Evolutionary conservation across 768 basidiomycete genomes (phyloP), one percentile per base, ranked within the genome.

Genomic region (Clathrus columnatus): DNA sequence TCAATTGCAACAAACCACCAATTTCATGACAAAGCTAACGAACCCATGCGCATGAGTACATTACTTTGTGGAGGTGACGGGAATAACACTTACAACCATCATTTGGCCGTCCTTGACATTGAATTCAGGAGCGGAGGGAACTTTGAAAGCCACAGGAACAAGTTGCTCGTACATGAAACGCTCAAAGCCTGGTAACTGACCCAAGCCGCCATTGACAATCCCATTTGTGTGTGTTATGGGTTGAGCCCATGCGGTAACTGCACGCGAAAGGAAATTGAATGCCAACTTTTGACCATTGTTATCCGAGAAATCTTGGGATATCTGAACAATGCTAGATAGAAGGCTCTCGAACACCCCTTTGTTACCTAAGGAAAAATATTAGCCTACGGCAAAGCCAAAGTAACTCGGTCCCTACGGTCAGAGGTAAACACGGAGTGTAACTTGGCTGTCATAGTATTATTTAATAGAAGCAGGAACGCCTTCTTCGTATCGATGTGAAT

Each of bases 41-140:
- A 11, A 47, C 42, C 26, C 18, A 44, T 4, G 48, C 18, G 5
- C 42, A 48, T 7, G 11, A 24, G 50, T 17, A 36, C 46, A 41
- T 47, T 18, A 42, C 16, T 8, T 43, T 21, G 42, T 4, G 5
- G 16, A 20, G 3, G 11, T 10, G 36, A 59, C 8, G 23, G 41
- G 17, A 26, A 36, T 17, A 21, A 7, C 26, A 69, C 90, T 65
- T 62, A 94, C 94, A 64, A 85, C 79, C 49, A 86, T 75, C 64
- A 85, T 82, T 63, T 92, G 90, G 1, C 89, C 91, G 64, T 96
- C 92, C 65, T 89, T 90, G 61, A 86, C 73, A 64, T 93, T 94
- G 67, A 96, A 90, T 41, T 84, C 80, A 0, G 86, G 82, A 7
- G 77, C 73, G 10, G 88, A 84, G 1, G 91, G 81, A 4, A 97